Percentiles rank a stretch among this genome's conserved stretches.
Evolutionary conservation across 2,329 filamentous ascomycete species (phyloP).

Genomic region (Sporothrix pallida): DNA sequence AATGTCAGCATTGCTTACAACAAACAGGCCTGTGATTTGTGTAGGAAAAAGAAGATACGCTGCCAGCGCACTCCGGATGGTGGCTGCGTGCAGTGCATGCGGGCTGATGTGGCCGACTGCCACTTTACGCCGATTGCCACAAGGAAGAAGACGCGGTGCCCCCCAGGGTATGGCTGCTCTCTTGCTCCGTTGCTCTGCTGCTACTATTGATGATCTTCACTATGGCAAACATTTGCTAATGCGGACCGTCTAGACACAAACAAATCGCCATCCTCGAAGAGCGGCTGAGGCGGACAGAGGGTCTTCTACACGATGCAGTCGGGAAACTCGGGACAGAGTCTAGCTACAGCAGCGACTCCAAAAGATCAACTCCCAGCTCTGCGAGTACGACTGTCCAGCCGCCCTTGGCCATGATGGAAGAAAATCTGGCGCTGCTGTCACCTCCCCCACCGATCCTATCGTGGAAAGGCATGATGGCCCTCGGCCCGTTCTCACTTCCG

Average conservation of each 20-base stretch:
- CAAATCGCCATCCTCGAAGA: slow-evolving; percentile 15
- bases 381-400: background rate
- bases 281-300: slow-evolving; percentile 13
- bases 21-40: slow-evolving; percentile 14
- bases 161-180: slow-evolving; percentile 8
- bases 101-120: slow-evolving; percentile 10
- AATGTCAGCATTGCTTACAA: background rate
- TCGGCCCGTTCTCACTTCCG: slow-evolving; percentile 15
- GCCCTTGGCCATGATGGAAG: slow-evolving; percentile 15
- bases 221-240: background rate
- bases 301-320: slow-evolving; percentile 3
- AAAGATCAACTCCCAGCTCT: background rate
- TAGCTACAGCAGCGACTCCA: background rate
- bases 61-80: slow-evolving; percentile 9
- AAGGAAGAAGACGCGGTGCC: slow-evolving; percentile 12
- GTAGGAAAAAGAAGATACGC: slow-evolving; percentile 19
- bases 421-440: slow-evolving; percentile 10
- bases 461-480: slow-evolving; percentile 13
- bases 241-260: slow-evolving; percentile 13
- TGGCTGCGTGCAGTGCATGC: slow-evolving; percentile 14
- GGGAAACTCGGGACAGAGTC: background rate
- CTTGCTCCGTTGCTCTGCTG: background rate
- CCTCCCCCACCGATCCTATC: background rate
- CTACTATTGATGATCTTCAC: background rate
- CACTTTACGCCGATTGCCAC: slow-evolving; percentile 12